phyloP scores from a whole-genome alignment of 176 grass and related monocot species.

The Panicum miliaceum region DNA sequence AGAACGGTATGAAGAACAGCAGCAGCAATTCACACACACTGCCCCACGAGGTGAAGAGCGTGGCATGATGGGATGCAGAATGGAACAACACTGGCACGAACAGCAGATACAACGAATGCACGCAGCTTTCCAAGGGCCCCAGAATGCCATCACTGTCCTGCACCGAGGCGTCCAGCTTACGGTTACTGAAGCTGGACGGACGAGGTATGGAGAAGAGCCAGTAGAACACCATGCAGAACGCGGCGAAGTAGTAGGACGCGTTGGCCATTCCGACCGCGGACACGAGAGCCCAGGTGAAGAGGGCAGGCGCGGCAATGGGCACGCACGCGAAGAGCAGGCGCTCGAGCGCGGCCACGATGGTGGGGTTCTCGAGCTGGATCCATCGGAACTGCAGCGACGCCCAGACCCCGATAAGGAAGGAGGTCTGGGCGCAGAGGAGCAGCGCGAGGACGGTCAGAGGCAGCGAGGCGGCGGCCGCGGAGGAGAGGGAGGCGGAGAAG shows the following conservation, averaged over 20 bases:
- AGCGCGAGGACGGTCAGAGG: slow-evolving; percentile 74
- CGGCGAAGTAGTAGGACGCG: slow-evolving; percentile 80
- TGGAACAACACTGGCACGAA: slow-evolving; percentile 87
- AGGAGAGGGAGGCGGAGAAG: slow-evolving; percentile 81
- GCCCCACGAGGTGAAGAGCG: slow-evolving; percentile 72
- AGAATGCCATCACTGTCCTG: slow-evolving; percentile 64
- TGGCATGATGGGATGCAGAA: slow-evolving; percentile 72
- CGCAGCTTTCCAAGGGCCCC: slow-evolving; percentile 76
- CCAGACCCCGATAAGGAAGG: slow-evolving; percentile 96
- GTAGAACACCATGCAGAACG: slow-evolving; percentile 86
- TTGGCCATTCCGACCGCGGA: slow-evolving; percentile 86
- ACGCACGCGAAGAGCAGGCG: slow-evolving; percentile 88
- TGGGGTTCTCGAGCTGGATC: slow-evolving; percentile 97
- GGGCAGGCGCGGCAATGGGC: slow-evolving; percentile 58
- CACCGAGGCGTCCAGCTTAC: slow-evolving; percentile 59
- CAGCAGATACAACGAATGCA: slow-evolving; percentile 75
- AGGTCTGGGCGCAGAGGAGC: slow-evolving; percentile 87
- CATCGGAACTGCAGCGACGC: slow-evolving; percentile 95
- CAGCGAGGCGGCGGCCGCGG: slow-evolving; percentile 55
- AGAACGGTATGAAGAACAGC: slow-evolving; percentile 93
- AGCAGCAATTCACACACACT: slow-evolving; percentile 76
- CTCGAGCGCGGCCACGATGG: slow-evolving; percentile 76
- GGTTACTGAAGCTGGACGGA: slow-evolving; percentile 70
- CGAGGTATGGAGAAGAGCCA: slow-evolving; percentile 92
- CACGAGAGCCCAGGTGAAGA: slow-evolving; percentile 89